Percentiles rank a stretch among this genome's conserved stretches.
Evolutionary conservation across 2,329 filamentous ascomycete genomes (phyloP).

Genomic region (Chrysoporthe austroafricana): DNA sequence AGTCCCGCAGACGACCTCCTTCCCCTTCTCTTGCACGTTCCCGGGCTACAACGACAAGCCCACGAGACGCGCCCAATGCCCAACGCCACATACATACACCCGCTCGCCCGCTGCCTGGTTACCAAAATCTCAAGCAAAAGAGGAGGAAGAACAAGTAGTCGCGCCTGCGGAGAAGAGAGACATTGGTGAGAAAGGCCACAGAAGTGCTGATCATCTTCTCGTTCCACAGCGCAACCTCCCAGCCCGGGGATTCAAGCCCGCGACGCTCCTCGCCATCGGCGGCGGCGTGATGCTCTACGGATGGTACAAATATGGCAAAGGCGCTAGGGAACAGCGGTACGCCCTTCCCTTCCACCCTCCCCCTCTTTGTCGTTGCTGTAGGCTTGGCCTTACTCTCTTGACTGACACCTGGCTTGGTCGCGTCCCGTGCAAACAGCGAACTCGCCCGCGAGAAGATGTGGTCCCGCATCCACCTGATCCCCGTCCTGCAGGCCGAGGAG

Average conservation of each 20-base stretch:
- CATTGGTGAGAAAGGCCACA: background rate
- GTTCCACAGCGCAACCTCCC: conserved; percentile 80
- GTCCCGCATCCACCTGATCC: conserved; percentile 93
- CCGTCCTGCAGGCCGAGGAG: conserved; percentile 92
- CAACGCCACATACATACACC: too few relatives aligned
- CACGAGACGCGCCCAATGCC: too few relatives aligned
- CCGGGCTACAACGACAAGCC: too few relatives aligned
- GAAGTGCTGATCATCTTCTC: conserved; percentile 10
- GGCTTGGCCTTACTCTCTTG: background rate
- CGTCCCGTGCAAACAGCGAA: conserved; percentile 63
- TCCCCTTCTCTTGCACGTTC: too few relatives aligned
- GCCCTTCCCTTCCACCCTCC: conserved; percentile 37
- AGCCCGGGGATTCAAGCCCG: conserved; percentile 84
- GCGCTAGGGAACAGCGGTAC: conserved; percentile 90
- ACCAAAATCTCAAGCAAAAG: too few relatives aligned
- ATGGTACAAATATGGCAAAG: conserved; percentile 83
- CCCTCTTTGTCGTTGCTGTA: background rate
- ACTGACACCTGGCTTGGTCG: background rate
- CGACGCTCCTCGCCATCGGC: conserved; percentile 76
- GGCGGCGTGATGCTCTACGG: conserved; percentile 84
- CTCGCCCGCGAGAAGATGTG: conserved; percentile 97
- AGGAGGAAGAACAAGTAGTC: background rate
- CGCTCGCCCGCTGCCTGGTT: too few relatives aligned
- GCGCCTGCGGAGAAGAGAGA: background rate
- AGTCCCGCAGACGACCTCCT: too few relatives aligned